Base-by-base conservation (phyloP, 192 early-diverging fungal species). In the Cladochytrium replicatum region DNA sequence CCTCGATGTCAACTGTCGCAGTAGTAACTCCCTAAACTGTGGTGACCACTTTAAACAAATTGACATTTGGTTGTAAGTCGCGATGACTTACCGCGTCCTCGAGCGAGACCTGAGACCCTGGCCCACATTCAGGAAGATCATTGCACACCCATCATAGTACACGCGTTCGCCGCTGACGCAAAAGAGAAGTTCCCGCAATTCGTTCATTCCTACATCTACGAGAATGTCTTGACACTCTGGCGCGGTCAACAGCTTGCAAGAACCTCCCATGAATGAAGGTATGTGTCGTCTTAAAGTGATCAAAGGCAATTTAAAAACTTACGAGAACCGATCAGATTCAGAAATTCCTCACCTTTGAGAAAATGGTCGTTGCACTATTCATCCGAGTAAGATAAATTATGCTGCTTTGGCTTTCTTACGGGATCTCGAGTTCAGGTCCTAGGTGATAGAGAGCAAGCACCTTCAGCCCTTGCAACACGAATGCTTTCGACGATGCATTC, bases 301-400 rank as follows among this genome's bases (percentile, higher is more conserved):
- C 15, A 11, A 39, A 4, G 45, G 38, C n/a, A 8, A 22, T 17
- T 53, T 6, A 37, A 6, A 21, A 30, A 34, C 27, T 34, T 26
- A 23, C 34, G 7, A 25, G 9, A n/a, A 6, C 21, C 37, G 13
- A n/a, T 17, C 3, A 30, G 40, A 21, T 32, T 11, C 38, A 26
- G 23, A 30, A 19, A 22, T 24, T 29, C 23, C 27, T 13, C 58
- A 83, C 84, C 74, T 77, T 99, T 94, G 27, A 92, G 66, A 61
- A 97, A 97, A 49, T 99, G 96, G 64, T 99, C 96, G 47, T 88
- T 83, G 75, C 96, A 99, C 8, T 93, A 92, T 61, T 99, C 97
- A 22, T 94, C 96, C 2, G 81, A 82, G 48, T 52, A 7, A 21
- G 44, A 21, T 4, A 17, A 19, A n/a, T 13, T 6, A 7, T 13